A percentile compares a stretch with the other conserved stretches of the same genome.
phyloP scores from a whole-genome alignment of 495 filamentous ascomycete genomes.

The Lasiosphaeriaceae sp. region DNA sequence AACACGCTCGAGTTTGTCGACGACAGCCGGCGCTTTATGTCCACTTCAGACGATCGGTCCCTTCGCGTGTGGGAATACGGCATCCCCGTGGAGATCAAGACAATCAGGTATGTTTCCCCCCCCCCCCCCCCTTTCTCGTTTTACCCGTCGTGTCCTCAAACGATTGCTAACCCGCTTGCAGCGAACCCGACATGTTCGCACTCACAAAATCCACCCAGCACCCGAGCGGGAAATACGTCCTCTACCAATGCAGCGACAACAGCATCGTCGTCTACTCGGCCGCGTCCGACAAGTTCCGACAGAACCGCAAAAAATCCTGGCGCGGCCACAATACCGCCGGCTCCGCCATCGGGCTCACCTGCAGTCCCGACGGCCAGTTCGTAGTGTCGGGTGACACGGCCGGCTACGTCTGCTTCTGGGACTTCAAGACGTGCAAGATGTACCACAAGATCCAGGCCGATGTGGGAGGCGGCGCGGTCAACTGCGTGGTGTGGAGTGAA shows the following conservation, averaged over 20 bases:
- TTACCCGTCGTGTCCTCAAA: no score
- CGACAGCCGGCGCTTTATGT: conserved; percentile 92
- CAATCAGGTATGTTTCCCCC: conserved; percentile 26
- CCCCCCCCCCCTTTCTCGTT: background rate
- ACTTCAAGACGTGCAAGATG: conserved; percentile 99
- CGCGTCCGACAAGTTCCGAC: conserved; percentile 80
- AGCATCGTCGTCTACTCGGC: conserved; percentile 94
- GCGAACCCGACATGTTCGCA: conserved; percentile 95
- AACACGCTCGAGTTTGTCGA: conserved; percentile 98
- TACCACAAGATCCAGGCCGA: conserved; percentile 84
- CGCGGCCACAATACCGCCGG: conserved; percentile 93
- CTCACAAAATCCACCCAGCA: conserved; percentile 78
- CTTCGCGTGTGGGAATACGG: conserved; percentile 96
- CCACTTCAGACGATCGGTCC: conserved; percentile 94
- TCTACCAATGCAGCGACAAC: conserved; percentile 90
- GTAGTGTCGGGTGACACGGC: conserved; percentile 77
- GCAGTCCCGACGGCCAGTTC: conserved; percentile 88
- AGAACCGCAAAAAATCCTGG: conserved; percentile 96
- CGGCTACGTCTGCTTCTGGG: conserved; percentile 94
- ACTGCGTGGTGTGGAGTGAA: conserved; percentile 85
- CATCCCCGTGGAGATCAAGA: conserved; percentile 71
- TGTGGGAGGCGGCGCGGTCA: conserved; percentile 66
- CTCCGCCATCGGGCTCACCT: conserved; percentile 83
- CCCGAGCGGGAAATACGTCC: conserved; percentile 86
- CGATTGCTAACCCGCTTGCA: conserved; percentile 66